These are phyloP conservation scores for Apophysomyces elegans DNA, from an alignment of 371 early-diverging fungal genomes.

Conservation along the genomic window DNA sequence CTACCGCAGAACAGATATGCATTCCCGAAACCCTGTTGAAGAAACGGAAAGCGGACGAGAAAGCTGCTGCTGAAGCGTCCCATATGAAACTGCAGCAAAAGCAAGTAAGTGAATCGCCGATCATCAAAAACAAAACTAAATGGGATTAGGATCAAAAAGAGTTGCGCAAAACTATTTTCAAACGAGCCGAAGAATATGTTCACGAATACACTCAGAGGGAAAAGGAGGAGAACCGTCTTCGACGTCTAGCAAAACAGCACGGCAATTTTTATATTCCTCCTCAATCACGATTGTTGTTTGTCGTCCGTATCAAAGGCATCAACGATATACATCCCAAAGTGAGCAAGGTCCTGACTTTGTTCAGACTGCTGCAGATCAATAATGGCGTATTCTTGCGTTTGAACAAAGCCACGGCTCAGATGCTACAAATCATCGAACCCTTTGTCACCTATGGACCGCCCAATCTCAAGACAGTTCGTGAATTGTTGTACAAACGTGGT, in stretches of 20 bases:
- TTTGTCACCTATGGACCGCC: slow-evolving; percentile 97
- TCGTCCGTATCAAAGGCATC: slow-evolving; percentile 93
- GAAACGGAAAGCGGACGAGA: slow-evolving; percentile 89
- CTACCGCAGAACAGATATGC: slow-evolving; percentile 62
- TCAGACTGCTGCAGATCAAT: slow-evolving; percentile 98
- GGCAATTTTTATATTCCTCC: slow-evolving; percentile 93
- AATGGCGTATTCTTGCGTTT: slow-evolving; percentile 96
- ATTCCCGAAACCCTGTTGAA: slow-evolving; percentile 94
- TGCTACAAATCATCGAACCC: slow-evolving; percentile 97
- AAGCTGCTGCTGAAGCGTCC: slow-evolving; percentile 76
- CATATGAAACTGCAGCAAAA: slow-evolving; percentile 49
- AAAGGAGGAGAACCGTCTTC: slow-evolving; percentile 82
- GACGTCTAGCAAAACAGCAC: slow-evolving; percentile 85
- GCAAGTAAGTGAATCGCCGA: slow-evolving; percentile 54
- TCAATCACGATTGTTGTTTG: slow-evolving; percentile 95
- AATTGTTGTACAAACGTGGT: slow-evolving; percentile 99
- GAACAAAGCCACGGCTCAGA: slow-evolving; percentile 96
- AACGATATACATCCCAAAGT: slow-evolving; percentile 98
- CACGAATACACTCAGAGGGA: slow-evolving; percentile 92
- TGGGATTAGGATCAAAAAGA: slow-evolving; percentile 2
- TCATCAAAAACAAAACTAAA: not conserved
- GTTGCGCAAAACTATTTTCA: slow-evolving; percentile 68
- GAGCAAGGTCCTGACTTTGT: slow-evolving; percentile 95
- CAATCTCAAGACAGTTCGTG: slow-evolving; percentile 97
- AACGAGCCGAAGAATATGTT: slow-evolving; percentile 95